Evolutionary conservation across 2,329 filamentous ascomycete species (phyloP).

Genomic region (Alternaria arborescens): DNA sequence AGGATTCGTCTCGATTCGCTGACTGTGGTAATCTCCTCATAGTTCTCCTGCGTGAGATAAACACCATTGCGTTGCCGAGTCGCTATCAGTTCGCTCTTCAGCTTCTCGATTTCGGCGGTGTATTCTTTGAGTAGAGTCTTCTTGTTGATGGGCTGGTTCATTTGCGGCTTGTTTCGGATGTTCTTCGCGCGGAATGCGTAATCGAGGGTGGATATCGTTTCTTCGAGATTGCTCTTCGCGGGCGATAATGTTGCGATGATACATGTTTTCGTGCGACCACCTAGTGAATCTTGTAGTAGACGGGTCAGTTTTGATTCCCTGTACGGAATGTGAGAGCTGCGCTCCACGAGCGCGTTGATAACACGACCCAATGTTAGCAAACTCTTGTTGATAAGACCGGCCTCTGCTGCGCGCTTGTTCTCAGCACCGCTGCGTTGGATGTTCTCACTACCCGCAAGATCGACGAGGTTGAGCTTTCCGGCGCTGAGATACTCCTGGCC

Average conservation of each 20-base stretch:
- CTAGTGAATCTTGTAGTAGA: conserved; percentile 93
- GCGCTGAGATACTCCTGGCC: conserved; percentile 90
- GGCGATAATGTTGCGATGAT: conserved; percentile 98
- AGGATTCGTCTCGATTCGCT: conserved; percentile 92
- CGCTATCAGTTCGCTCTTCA: conserved; percentile 92
- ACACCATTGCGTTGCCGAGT: conserved; percentile 94
- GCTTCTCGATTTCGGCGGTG: conserved; percentile 88
- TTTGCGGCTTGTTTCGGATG: conserved; percentile 95
- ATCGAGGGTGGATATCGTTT: conserved; percentile 97
- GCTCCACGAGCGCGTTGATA: conserved; percentile 96
- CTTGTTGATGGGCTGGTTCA: conserved; percentile 91
- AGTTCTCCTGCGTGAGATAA: conserved; percentile 86
- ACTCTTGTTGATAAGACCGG: conserved; percentile 97
- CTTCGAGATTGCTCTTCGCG: conserved; percentile 92
- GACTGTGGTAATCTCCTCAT: conserved; percentile 89
- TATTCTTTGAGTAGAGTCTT: conserved; percentile 92
- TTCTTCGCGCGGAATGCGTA: conserved; percentile 99
- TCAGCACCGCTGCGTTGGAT: conserved; percentile 96
- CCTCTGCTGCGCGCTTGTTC: conserved; percentile 96
- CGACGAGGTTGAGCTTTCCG: conserved; percentile 95
- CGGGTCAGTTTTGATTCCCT: conserved; percentile 96
- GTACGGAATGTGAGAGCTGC: conserved; percentile 86
- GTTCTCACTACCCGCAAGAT: conserved; percentile 96
- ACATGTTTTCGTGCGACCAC: conserved; percentile 95
- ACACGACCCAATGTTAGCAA: conserved; percentile 92